Evolutionary conservation across 2,329 filamentous ascomycete genomes (phyloP).

Genomic region (Penicillium sp.): DNA sequence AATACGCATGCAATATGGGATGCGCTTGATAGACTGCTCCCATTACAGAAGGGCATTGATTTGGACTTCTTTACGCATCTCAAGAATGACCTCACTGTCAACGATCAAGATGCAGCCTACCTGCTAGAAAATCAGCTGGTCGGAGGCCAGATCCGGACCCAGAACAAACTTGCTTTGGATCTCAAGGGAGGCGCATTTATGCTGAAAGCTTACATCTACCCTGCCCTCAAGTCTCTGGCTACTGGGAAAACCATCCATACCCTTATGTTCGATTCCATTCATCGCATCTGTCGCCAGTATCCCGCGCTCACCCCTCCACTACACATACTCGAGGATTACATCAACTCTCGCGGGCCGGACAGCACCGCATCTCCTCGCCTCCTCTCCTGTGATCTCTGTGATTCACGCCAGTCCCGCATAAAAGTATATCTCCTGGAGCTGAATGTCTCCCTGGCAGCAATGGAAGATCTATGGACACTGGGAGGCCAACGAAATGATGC

Average conservation of each 20-base stretch:
- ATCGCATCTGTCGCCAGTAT: not conserved
- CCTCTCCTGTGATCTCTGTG: constrained; percentile 16
- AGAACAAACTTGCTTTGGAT: constrained; percentile 9
- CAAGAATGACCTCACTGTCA: constrained; percentile 8
- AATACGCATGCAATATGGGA: constrained; percentile 11
- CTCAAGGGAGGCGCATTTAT: constrained; percentile 7
- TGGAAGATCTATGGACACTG: constrained; percentile 17
- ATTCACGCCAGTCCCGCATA: constrained; percentile 13
- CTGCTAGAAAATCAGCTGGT: not conserved
- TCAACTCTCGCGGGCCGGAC: not conserved
- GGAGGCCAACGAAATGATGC: constrained; percentile 6
- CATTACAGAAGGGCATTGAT: constrained; percentile 2
- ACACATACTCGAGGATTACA: not conserved
- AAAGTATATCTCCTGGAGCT: constrained; percentile 18
- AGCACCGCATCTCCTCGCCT: constrained; percentile 4
- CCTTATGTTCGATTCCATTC: constrained; percentile 13
- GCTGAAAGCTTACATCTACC: constrained; percentile 18
- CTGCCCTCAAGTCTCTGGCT: constrained; percentile 12
- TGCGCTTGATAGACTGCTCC: constrained; percentile 4
- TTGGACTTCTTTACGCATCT: constrained; percentile 11
- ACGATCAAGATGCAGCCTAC: constrained; percentile 2
- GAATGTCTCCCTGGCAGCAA: constrained; percentile 2
- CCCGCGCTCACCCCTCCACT: not conserved
- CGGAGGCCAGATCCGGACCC: not conserved
- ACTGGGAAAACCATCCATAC: constrained; percentile 13